Evolutionary conservation across 768 basidiomycete genomes (phyloP), one percentile per base, ranked within the genome.

Genomic region (Hypholoma fasciculare): DNA sequence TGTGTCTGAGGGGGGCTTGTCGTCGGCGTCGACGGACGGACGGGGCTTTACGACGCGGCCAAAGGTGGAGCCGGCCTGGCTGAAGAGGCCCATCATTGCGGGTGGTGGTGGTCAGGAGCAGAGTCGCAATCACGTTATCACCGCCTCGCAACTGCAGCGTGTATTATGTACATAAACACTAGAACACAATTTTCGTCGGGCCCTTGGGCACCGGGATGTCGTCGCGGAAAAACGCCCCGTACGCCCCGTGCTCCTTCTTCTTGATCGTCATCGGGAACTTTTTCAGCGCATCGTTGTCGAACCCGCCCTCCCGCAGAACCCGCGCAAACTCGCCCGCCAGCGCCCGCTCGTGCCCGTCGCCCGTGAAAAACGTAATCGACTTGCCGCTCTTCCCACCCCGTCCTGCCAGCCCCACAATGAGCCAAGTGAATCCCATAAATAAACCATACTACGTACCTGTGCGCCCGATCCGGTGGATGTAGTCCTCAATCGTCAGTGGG

Each of bases 191-290:
- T 78, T 89, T 91, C 9, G 84, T 90, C n/a, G 89, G 86, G 1
- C 77, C 84, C 19, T 80, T 80, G 20, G 82, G 80, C 46, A 79
- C 73, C 9, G 82, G 77, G 30, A 86, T 85, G 61, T 87, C 86
- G 63, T 90, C 86, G 56, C 88, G 72, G 72, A 82, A 94, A 73
- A 93, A 94, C 5, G 90, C 91, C 4, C 96, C 96, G 65, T 97
- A 98, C 42, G 84, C 89, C 17, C 92, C 78, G 66, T 98, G 96
- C 64, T 89, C 85, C 81, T 87, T 93, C 82, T 98, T 98, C 80
- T 96, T 97, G 76, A 98, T 94, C 58, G 95, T 92, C 83, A 96
- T 93, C 51, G 94, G 94, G 79, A 97, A 98, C 66, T 88, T 87
- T 58, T 87, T 85, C 74, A 97, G 77, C 5, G 74, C 87, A 63